A percentile compares a stretch with the other conserved stretches of the same genome.
Conservation (phyloP, 768 basidiomycete species). For the Kondoa subrosea region DNA sequence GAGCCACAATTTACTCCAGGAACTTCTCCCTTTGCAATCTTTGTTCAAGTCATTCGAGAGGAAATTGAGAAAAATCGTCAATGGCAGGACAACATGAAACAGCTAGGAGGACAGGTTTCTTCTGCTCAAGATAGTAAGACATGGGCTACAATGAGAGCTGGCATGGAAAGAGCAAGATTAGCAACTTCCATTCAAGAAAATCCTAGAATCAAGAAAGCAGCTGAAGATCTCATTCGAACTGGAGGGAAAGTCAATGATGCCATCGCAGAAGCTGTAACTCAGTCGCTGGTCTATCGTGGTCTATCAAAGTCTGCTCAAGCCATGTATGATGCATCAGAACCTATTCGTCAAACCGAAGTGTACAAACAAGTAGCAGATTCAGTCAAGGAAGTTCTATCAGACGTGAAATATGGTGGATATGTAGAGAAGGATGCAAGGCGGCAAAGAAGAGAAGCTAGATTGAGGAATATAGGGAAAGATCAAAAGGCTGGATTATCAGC, state of each 20-base stretch:
- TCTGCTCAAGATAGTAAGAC: slow-evolving; percentile 40
- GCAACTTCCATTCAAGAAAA: slow-evolving; percentile 92
- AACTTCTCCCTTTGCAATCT: slow-evolving; percentile 77
- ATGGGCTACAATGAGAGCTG: slow-evolving; percentile 87
- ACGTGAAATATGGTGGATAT: slow-evolving; percentile 64
- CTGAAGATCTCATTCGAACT: slow-evolving; percentile 73
- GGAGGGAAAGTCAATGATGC: slow-evolving; percentile 89
- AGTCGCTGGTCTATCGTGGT: slow-evolving; percentile 61
- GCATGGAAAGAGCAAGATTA: slow-evolving; percentile 86
- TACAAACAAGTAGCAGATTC: slow-evolving; percentile 84
- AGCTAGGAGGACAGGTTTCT: slow-evolving; percentile 91
- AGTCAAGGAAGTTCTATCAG: slow-evolving; percentile 78
- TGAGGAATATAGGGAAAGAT: slow-evolving; percentile 59
- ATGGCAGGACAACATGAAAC: slow-evolving; percentile 89
- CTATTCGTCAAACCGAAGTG: slow-evolving; percentile 86
- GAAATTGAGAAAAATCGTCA: slow-evolving; percentile 87
- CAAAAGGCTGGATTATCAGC: slow-evolving; percentile 38
- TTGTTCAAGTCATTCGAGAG: slow-evolving; percentile 81
- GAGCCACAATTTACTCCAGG: slow-evolving; percentile 14
- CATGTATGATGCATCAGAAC: slow-evolving; percentile 77
- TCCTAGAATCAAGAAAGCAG: slow-evolving; percentile 73
- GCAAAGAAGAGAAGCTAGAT: slow-evolving; percentile 55
- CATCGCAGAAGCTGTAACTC: slow-evolving; percentile 72
- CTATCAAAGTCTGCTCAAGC: slow-evolving; percentile 45
- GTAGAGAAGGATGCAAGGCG: slow-evolving; percentile 74